A percentile compares a stretch with the other conserved stretches of the same genome.
Evolutionary conservation across 768 basidiomycete species (phyloP).

Genomic region (Hygrophoropsis aurantiaca): DNA sequence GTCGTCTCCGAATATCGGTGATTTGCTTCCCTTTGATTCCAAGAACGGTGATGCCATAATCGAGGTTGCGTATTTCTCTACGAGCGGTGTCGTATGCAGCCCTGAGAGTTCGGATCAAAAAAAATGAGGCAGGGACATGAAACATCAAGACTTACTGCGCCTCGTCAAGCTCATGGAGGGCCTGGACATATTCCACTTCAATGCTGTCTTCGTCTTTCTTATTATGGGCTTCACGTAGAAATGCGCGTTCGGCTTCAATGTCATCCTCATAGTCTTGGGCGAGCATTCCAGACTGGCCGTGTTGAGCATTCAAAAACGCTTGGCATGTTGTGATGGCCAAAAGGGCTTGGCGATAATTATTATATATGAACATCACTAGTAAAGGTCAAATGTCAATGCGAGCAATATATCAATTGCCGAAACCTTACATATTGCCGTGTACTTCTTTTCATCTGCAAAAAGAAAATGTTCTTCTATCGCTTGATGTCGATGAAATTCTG

Average conservation of each 20-base stretch:
- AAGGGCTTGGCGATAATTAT: too few species aligned
- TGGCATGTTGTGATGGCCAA: too few species aligned
- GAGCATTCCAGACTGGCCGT: background rate
- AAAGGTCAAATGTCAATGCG: too few species aligned
- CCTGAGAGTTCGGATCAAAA: too few species aligned
- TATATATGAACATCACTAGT: too few species aligned
- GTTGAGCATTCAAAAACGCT: too few species aligned
- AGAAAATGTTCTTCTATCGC: too few species aligned
- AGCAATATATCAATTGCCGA: too few species aligned
- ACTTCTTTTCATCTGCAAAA: too few species aligned
- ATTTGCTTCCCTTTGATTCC: background rate
- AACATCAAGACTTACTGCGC: background rate
- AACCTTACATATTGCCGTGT: too few species aligned
- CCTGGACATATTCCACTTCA: background rate
- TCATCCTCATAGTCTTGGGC: background rate
- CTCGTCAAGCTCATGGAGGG: background rate
- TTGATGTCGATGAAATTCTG: too few species aligned
- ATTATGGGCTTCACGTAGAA: background rate
- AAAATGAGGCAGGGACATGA: background rate
- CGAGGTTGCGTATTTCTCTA: background rate
- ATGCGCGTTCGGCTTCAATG: background rate
- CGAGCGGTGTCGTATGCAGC: too few species aligned
- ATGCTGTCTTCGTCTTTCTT: background rate
- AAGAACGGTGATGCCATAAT: background rate
- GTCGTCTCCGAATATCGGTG: background rate